Percentiles rank a stretch among this genome's conserved stretches.
Evolutionary conservation across 169 alveolate species (phyloP).

Genomic region (Plasmodium blacklocki): DNA sequence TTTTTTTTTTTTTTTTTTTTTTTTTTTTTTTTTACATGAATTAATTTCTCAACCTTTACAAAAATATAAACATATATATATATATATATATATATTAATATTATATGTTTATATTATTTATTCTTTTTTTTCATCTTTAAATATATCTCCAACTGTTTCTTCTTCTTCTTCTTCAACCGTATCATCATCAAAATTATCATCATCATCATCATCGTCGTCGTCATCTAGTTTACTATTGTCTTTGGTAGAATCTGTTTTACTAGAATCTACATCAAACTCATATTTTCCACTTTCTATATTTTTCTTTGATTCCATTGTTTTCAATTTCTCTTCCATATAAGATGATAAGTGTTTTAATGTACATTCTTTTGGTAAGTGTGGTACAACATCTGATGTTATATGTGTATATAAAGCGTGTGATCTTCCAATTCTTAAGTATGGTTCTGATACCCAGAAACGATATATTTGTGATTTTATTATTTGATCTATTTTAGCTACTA

Average conservation of each 20-base stretch:
- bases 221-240: slow-evolving; percentile 5
- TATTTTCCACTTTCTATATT: slow-evolving; percentile 69
- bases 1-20: too few relatives aligned
- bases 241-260: background rate
- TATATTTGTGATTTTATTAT: slow-evolving; percentile 72
- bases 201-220: slow-evolving; percentile 15
- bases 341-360: slow-evolving; percentile 64
- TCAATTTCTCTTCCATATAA: slow-evolving; percentile 75
- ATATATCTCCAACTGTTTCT: background rate
- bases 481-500: slow-evolving; percentile 76
- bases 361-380: slow-evolving; percentile 45
- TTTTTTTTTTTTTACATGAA: too few relatives aligned
- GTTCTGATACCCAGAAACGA: slow-evolving; percentile 73
- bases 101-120: background rate
- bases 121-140: background rate
- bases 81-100: too few relatives aligned
- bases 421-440: slow-evolving; percentile 56
- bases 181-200: slow-evolving; percentile 2
- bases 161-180: slow-evolving; percentile 8
- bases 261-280: slow-evolving; percentile 48
- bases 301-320: slow-evolving; percentile 71
- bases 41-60: too few relatives aligned
- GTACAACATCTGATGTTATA: slow-evolving; percentile 29
- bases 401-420: slow-evolving; percentile 28
- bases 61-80: too few relatives aligned